phyloP scores from a whole-genome alignment of 768 basidiomycete species.

The Lentinula detonsa region DNA sequence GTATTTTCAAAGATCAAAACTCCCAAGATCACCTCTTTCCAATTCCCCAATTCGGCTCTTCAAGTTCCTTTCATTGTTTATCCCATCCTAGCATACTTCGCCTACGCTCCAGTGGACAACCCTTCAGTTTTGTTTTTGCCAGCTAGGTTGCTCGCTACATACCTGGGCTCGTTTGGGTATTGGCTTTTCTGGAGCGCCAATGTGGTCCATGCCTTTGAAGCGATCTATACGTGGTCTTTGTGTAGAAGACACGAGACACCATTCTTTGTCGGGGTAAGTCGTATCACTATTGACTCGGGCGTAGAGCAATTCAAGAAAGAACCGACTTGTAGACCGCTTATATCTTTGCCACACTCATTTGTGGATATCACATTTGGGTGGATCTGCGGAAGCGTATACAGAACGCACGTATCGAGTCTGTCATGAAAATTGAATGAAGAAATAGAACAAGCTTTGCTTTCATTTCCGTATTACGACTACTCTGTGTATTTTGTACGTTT shows the following conservation, averaged over 20 bases:
- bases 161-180: constrained; percentile 18
- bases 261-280: constrained; percentile 31
- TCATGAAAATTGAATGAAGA: constrained; percentile 50
- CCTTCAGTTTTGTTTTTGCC: constrained; percentile 23
- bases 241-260: constrained; percentile 45
- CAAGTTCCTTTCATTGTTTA: constrained; percentile 18
- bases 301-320: neutral
- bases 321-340: constrained; percentile 40
- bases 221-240: constrained; percentile 39
- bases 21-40: constrained; percentile 56
- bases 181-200: constrained; percentile 19
- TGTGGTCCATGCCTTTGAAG: constrained; percentile 37
- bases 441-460: too few species aligned
- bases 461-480: too few species aligned
- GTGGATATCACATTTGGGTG: constrained; percentile 50
- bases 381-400: constrained; percentile 58
- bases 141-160: constrained; percentile 23
- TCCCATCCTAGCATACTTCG: constrained; percentile 24
- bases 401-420: constrained; percentile 66
- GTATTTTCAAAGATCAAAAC: constrained; percentile 41
- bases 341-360: constrained; percentile 38
- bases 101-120: constrained; percentile 16
- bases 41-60: constrained; percentile 28
- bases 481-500: too few species aligned
- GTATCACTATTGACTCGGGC: neutral